Base-by-base conservation (phyloP, 306 rosid species). In the Argentina anserina region DNA sequence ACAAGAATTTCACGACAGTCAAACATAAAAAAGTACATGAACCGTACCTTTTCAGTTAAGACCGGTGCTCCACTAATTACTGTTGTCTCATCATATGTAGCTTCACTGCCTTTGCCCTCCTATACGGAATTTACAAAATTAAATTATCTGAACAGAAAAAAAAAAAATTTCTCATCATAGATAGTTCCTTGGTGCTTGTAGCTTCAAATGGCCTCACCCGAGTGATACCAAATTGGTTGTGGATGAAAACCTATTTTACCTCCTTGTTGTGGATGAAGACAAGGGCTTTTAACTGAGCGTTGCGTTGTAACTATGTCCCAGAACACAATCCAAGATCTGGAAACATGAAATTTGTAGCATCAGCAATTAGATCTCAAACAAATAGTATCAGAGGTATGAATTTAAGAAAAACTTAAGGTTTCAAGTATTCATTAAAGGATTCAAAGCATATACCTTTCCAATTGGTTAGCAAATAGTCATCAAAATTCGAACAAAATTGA, bases 71-170 rank as follows among this genome's bases (percentile, higher is more conserved):
- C 99, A 52, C 96, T 94, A 63, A 94, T 91, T 69, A 94, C 89
- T 42, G 90, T 91, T 65, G 99, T 94, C 85, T 94, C 99, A 40
- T 89, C 93, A 39, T 89, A 96, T 1, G 97, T 91, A 74, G 91
- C 97, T 70, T 94, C 99, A 37, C 99, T 97, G 18, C 99, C 97
- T 82, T 94, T 91, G 73, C 98, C 98, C 71, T 93, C 97, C 95
- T 94, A 68, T 63, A 68, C 55, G 75, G 67, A 33, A 72, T 58
- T 9, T 80, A 69, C 82, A 64, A 73, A 28, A 46, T 15, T 39
- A 43, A 34, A 45, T 37, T 52, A 52, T 55, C 65, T 17, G 43
- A 67, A 55, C 40, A 55, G 53, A 56, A 59, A 41, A 52, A 40
- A 34, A 46, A 67, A 49, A 71, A 15, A 52, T 39, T 39, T 37